phyloP scores from a whole-genome alignment of 768 basidiomycete genomes.

The Tubosaeta sp. region DNA sequence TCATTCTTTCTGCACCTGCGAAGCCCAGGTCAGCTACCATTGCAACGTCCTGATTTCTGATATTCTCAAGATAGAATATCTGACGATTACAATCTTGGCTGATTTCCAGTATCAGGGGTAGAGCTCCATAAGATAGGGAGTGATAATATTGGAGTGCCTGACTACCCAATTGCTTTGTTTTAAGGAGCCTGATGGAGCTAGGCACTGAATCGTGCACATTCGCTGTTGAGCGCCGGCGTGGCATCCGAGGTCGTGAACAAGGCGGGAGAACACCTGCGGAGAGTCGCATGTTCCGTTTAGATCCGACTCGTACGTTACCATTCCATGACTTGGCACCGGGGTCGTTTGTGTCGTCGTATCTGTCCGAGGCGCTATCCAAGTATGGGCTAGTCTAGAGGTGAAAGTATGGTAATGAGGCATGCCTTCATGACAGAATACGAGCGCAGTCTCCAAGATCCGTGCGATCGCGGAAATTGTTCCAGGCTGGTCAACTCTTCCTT shows the following conservation, averaged over 20 bases:
- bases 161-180: no score
- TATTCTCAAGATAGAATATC: not conserved
- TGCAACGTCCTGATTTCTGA: not conserved
- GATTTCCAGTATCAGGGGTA: not conserved
- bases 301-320: not conserved
- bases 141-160: not conserved
- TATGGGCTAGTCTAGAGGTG: not conserved
- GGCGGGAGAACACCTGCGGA: not conserved
- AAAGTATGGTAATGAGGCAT: not conserved
- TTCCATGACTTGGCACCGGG: not conserved
- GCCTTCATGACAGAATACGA: not conserved
- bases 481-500: not conserved
- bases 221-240: not conserved
- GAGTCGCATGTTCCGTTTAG: not conserved
- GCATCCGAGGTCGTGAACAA: conserved; percentile 2
- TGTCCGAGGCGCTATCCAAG: not conserved
- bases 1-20: not conserved
- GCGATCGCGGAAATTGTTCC: not conserved
- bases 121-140: not conserved
- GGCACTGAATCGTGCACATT: not conserved
- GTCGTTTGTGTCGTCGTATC: not conserved
- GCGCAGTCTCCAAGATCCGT: not conserved
- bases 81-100: not conserved
- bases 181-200: not conserved
- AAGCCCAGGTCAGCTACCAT: not conserved